These are phyloP conservation scores for Primulina tabacum DNA, from an alignment of 257 asterid genomes.

Conservation along the genomic window DNA sequence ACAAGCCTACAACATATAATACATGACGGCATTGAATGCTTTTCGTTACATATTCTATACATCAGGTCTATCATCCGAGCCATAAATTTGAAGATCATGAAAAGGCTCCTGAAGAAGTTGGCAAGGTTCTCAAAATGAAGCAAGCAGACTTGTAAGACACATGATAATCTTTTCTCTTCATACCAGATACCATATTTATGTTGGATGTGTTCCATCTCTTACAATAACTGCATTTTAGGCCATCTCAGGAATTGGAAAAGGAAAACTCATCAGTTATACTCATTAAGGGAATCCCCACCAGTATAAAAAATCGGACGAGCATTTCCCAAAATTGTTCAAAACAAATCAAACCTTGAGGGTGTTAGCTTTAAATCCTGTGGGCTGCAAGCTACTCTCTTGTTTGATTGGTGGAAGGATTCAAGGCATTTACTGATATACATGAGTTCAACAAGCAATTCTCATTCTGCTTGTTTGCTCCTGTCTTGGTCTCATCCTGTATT, in stretches of 20 bases:
- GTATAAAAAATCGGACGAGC: slow-evolving; percentile 45
- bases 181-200: not conserved
- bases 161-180: not conserved
- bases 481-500: not conserved
- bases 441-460: not conserved
- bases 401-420: slow-evolving; percentile 1
- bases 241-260: slow-evolving; percentile 37
- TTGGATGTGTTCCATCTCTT: slow-evolving; percentile 4
- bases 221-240: slow-evolving; percentile 17
- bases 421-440: not conserved
- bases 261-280: slow-evolving; percentile 58
- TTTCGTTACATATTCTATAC: slow-evolving; percentile 13
- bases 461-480: not conserved
- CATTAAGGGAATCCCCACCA: slow-evolving; percentile 50
- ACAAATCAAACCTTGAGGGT: slow-evolving; percentile 27
- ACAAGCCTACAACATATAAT: not conserved
- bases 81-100: slow-evolving; percentile 31
- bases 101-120: slow-evolving; percentile 34
- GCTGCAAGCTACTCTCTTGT: not conserved
- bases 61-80: slow-evolving; percentile 36
- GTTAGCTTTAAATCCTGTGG: slow-evolving; percentile 8
- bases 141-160: slow-evolving; percentile 45
- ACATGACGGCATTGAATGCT: not conserved
- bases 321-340: slow-evolving; percentile 37
- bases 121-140: slow-evolving; percentile 40